Percentiles rank a stretch among this genome's conserved stretches.
phyloP scores from a whole-genome alignment of 108 stramenopile species.

The Skeletonema marinoi region DNA sequence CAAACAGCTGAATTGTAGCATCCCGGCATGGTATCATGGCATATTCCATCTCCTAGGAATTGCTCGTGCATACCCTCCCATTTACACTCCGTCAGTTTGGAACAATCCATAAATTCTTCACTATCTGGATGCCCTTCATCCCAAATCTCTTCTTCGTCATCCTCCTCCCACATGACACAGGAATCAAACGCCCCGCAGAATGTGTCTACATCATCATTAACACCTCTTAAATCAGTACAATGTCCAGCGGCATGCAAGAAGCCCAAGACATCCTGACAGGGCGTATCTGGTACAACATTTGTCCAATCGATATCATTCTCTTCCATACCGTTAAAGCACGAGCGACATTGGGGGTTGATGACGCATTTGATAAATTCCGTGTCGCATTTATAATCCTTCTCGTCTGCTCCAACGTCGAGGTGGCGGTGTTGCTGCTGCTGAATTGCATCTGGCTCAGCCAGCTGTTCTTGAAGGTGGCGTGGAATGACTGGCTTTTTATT shows the following conservation, averaged over 20 bases:
- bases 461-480: background rate
- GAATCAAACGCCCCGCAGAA: slow-evolving; percentile 81
- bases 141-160: slow-evolving; percentile 3
- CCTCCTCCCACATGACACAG: slow-evolving; percentile 75
- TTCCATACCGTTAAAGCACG: slow-evolving; percentile 71
- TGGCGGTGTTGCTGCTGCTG: background rate
- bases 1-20: slow-evolving; percentile 91
- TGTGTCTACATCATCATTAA: slow-evolving; percentile 22
- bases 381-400: slow-evolving; percentile 54
- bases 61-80: slow-evolving; percentile 80
- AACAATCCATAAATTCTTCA: slow-evolving; percentile 61
- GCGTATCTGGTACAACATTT: slow-evolving; percentile 70
- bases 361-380: slow-evolving; percentile 68
- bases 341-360: slow-evolving; percentile 54
- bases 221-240: slow-evolving; percentile 52
- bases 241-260: slow-evolving; percentile 44
- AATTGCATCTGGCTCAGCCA: background rate
- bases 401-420: background rate
- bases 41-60: slow-evolving; percentile 86
- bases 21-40: slow-evolving; percentile 80
- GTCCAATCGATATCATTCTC: slow-evolving; percentile 79
- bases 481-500: background rate
- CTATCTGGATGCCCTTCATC: slow-evolving; percentile 39
- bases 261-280: slow-evolving; percentile 64
- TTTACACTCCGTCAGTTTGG: slow-evolving; percentile 66